A percentile compares a stretch with the other conserved stretches of the same genome.
phyloP scores from a whole-genome alignment of 2,329 filamentous ascomycete species.

The Cercospora nicotianae region DNA sequence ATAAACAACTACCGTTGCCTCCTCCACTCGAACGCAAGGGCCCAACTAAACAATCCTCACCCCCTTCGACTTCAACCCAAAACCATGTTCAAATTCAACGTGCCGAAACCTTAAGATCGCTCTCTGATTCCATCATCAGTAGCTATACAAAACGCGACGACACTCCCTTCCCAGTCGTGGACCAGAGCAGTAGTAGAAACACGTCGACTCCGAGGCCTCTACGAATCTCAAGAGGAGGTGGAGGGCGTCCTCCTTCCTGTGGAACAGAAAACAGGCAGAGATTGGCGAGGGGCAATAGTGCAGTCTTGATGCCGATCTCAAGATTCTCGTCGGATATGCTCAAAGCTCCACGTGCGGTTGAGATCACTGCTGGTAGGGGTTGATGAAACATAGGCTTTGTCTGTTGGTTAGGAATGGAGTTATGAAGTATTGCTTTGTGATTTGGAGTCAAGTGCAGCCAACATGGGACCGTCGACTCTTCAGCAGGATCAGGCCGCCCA shows the following conservation, averaged over 20 bases:
- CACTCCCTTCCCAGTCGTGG: background rate
- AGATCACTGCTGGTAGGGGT: background rate
- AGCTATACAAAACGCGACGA: slow-evolving; percentile 32
- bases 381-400: no score
- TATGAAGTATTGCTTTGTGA: no score
- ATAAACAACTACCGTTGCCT: slow-evolving; percentile 33
- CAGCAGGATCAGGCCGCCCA: no score
- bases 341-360: background rate
- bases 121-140: slow-evolving; percentile 38
- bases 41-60: background rate
- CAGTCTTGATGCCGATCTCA: background rate
- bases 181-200: background rate
- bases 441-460: no score
- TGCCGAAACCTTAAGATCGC: slow-evolving; percentile 33
- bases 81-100: slow-evolving; percentile 15
- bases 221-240: background rate
- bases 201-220: background rate
- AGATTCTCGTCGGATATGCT: background rate
- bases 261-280: background rate
- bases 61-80: slow-evolving; percentile 5
- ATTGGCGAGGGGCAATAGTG: background rate
- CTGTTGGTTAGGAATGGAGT: no score
- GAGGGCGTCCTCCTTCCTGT: background rate
- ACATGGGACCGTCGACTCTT: no score
- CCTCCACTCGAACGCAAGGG: slow-evolving; percentile 23